These are phyloP conservation scores for Pseudogymnoascus sp. DNA, from an alignment of 2,329 filamentous ascomycete genomes.

Conservation along the genomic window DNA sequence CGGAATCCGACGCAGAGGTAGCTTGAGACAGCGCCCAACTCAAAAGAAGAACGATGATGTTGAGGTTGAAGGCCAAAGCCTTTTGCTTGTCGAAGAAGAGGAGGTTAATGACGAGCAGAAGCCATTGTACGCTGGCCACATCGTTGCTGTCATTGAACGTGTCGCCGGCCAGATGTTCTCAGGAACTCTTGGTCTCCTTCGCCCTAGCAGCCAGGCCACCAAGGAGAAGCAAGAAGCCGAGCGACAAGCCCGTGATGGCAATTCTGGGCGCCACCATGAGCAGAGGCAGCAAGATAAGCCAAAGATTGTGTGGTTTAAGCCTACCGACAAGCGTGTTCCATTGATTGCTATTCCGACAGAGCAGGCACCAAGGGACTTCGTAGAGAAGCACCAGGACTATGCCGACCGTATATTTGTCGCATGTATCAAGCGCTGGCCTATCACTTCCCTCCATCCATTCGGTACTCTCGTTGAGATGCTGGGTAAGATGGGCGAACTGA, in stretches of 20 bases:
- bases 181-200: slow-evolving; percentile 84
- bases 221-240: slow-evolving; percentile 99
- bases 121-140: slow-evolving; percentile 91
- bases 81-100: slow-evolving; percentile 94
- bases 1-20: slow-evolving; percentile 85
- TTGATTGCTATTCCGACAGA: slow-evolving; percentile 97
- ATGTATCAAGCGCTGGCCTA: slow-evolving; percentile 99
- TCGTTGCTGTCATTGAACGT: slow-evolving; percentile 95
- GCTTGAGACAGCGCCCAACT: slow-evolving; percentile 89
- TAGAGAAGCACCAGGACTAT: slow-evolving; percentile 97
- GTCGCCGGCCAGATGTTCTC: slow-evolving; percentile 99
- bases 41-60: slow-evolving; percentile 99
- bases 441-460: slow-evolving; percentile 98
- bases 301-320: slow-evolving; percentile 99
- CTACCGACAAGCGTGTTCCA: slow-evolving; percentile 96
- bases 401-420: slow-evolving; percentile 97
- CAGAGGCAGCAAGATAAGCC: slow-evolving; percentile 89
- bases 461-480: slow-evolving; percentile 96
- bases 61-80: slow-evolving; percentile 94
- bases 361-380: slow-evolving; percentile 94
- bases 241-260: slow-evolving; percentile 81
- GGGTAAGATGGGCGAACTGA: slow-evolving; percentile 93
- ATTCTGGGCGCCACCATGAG: slow-evolving; percentile 63
- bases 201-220: slow-evolving; percentile 94
- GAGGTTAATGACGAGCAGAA: slow-evolving; percentile 99